Evolutionary conservation across 2,329 filamentous ascomycete genomes (phyloP).

Genomic region (Didymella exigua): DNA sequence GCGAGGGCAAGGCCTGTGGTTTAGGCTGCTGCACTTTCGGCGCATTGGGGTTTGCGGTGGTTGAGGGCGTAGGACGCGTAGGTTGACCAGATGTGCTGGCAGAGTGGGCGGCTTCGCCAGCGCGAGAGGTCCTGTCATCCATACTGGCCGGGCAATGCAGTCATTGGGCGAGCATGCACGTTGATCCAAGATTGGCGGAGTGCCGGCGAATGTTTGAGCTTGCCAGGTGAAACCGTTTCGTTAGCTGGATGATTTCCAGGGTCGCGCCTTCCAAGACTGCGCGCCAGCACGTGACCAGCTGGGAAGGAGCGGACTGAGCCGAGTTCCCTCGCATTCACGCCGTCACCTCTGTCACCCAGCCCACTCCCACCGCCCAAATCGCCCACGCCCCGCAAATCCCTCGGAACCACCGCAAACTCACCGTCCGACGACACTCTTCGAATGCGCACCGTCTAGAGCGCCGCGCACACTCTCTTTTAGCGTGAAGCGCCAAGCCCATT

Average conservation of each 20-base stretch:
- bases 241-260: not conserved
- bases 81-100: conserved; percentile 26
- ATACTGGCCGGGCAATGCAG: conserved; percentile 34
- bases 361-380: conserved; percentile 7
- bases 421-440: conserved; percentile 23
- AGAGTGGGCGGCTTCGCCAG: conserved; percentile 18
- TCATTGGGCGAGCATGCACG: conserved; percentile 23
- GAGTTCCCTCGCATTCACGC: too few relatives aligned
- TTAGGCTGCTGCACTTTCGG: conserved; percentile 78
- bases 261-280: not conserved
- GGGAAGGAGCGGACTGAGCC: too few relatives aligned
- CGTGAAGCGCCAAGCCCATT: conserved; percentile 37
- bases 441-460: conserved; percentile 40
- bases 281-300: conserved; percentile 11
- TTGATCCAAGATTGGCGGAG: conserved; percentile 8
- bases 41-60: conserved; percentile 18
- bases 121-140: conserved; percentile 37
- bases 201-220: conserved; percentile 13
- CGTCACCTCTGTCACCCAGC: conserved; percentile 15
- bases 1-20: conserved; percentile 78
- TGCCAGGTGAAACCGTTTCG: conserved; percentile 8
- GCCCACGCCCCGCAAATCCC: conserved; percentile 8
- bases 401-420: conserved; percentile 4
- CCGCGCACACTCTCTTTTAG: conserved; percentile 33
- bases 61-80: conserved; percentile 9